Evolutionary conservation across 441 rosid species (phyloP).

Genomic region (Erodium texanum): DNA sequence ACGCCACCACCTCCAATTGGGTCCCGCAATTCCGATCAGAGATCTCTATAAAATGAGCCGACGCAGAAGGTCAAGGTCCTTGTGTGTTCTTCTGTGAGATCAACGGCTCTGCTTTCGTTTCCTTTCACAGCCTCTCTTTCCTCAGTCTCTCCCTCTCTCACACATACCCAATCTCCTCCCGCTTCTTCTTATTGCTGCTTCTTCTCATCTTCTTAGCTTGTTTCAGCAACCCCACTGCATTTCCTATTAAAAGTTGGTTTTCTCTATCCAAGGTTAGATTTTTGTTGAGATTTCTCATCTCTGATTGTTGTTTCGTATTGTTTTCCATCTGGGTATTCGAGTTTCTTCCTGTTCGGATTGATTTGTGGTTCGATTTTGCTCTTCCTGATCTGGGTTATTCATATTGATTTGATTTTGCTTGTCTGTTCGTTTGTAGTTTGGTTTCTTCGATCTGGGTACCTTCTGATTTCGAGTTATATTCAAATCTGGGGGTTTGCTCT

Average conservation of each 20-base stretch:
- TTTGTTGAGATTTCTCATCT: not conserved
- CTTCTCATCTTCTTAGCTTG: not conserved
- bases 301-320: not conserved
- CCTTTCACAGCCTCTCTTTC: conserved; percentile 19
- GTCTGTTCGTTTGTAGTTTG: not conserved
- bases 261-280: not conserved
- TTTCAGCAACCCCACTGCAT: too few relatives aligned
- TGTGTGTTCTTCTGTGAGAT: conserved; percentile 15
- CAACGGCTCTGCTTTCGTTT: conserved; percentile 42
- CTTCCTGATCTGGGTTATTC: not conserved
- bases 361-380: not conserved
- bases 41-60: not conserved
- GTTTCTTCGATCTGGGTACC: not conserved
- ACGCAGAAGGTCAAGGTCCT: not conserved
- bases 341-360: not conserved
- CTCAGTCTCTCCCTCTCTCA: conserved; percentile 11
- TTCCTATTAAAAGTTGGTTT: not conserved
- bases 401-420: not conserved
- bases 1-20: too few relatives aligned
- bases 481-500: conserved; percentile 10
- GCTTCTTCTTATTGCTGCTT: conserved; percentile 1
- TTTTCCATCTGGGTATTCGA: conserved; percentile 13
- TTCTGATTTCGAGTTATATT: not conserved
- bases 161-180: not conserved
- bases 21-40: not conserved